Evolutionary conservation across 2,329 filamentous ascomycete genomes (phyloP).

Genomic region (Parafenestella ontariensis): DNA sequence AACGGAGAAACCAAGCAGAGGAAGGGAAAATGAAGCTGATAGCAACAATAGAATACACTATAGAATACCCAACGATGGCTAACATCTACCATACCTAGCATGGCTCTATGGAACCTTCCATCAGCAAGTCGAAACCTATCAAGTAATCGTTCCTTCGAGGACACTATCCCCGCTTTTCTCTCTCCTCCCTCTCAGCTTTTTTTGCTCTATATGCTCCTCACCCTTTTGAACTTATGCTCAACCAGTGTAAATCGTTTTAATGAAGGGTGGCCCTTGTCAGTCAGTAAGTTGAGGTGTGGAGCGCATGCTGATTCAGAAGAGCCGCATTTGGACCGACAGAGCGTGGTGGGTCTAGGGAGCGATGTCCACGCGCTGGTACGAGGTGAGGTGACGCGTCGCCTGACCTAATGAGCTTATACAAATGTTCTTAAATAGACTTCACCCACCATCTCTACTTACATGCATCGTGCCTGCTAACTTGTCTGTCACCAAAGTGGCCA

Average conservation of each 20-base stretch:
- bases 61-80: neutral
- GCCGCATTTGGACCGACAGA: constrained; percentile 8
- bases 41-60: neutral
- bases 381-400: neutral
- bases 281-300: neutral
- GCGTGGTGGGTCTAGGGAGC: constrained; percentile 1
- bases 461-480: neutral
- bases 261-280: neutral
- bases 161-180: no score
- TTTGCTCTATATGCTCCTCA: no score
- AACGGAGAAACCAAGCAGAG: constrained; percentile 34
- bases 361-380: neutral
- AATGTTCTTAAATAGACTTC: neutral
- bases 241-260: neutral
- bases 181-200: no score
- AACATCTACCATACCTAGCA: neutral
- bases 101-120: neutral
- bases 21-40: constrained; percentile 19
- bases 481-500: neutral
- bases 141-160: no score
- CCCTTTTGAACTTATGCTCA: no score
- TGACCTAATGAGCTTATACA: neutral
- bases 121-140: neutral
- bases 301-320: constrained; percentile 1
- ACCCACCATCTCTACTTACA: neutral